Conservation (phyloP, 495 filamentous ascomycete genomes). For the Lophiostoma macrostomum region DNA sequence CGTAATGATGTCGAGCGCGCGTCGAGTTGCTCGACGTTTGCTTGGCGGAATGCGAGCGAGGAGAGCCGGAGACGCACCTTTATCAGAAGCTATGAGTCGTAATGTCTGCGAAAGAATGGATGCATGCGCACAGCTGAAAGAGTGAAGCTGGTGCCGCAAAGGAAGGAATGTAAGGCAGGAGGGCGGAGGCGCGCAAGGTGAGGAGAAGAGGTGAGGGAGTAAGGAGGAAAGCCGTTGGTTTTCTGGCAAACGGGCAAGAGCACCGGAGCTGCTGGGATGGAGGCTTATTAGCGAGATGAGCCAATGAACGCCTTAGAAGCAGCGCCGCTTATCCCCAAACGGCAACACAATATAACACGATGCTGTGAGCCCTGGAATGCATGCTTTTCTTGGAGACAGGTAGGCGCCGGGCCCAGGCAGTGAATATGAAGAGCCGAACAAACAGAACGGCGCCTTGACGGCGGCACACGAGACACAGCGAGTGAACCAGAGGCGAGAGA, state of each 20-base stretch:
- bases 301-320: constrained; percentile 10
- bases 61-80: constrained; percentile 27
- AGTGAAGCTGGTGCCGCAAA: constrained; percentile 75
- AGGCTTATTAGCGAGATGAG: background rate
- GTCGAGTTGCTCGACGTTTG: background rate
- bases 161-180: constrained; percentile 24
- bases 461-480: background rate
- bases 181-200: constrained; percentile 38
- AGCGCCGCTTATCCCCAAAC: constrained; percentile 10
- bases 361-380: background rate
- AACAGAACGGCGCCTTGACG: too few species aligned
- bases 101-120: constrained; percentile 47
- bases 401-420: background rate
- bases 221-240: constrained; percentile 6
- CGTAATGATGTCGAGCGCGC: background rate
- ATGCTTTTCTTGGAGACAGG: constrained; percentile 7
- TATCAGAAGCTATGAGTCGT: background rate
- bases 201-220: constrained; percentile 40
- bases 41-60: constrained; percentile 27
- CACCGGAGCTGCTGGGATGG: background rate
- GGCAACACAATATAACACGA: constrained; percentile 2
- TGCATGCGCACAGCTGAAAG: constrained; percentile 68
- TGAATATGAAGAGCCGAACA: too few species aligned
- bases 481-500: background rate
- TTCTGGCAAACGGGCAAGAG: constrained; percentile 1